Percentiles rank a stretch among this genome's conserved stretches.
These are phyloP conservation scores for Polyplosphaeria fusca DNA, from an alignment of 495 filamentous ascomycete species.

Conservation along the genomic window DNA sequence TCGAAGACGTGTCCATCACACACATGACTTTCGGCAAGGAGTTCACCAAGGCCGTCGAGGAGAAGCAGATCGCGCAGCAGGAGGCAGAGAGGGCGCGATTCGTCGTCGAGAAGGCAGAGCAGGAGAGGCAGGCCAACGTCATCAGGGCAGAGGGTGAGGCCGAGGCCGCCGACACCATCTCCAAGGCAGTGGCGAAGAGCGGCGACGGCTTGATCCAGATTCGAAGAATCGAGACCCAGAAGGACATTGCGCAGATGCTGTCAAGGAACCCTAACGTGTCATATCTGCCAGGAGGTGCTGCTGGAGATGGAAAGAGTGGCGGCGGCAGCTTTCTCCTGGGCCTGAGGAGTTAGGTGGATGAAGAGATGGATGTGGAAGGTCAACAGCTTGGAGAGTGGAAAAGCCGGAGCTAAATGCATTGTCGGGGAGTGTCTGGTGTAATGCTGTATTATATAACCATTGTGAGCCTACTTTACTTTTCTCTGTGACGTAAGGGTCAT, in stretches of 20 bases:
- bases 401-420: conserved; percentile 11
- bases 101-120: conserved; percentile 98
- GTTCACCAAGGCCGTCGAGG: conserved; percentile 97
- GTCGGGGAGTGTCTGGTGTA: conserved; percentile 9
- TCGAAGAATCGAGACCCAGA: conserved; percentile 91
- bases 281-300: conserved; percentile 78
- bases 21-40: conserved; percentile 99
- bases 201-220: conserved; percentile 94
- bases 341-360: conserved; percentile 44
- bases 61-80: conserved; percentile 99
- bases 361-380: background rate
- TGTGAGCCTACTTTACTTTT: conserved; percentile 20
- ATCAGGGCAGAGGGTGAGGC: conserved; percentile 97
- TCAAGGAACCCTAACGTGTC: conserved; percentile 91
- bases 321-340: conserved; percentile 67
- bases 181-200: conserved; percentile 83
- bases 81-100: conserved; percentile 96
- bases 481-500: conserved; percentile 29
- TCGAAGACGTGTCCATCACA: conserved; percentile 98
- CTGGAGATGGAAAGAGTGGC: conserved; percentile 52
- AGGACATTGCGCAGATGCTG: conserved; percentile 90
- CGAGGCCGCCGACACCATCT: conserved; percentile 92
- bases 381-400: background rate
- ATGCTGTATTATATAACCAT: conserved; percentile 22
- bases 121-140: conserved; percentile 97